phyloP scores from a whole-genome alignment of 495 filamentous ascomycete species.

The Talaromyces wortmannii region DNA sequence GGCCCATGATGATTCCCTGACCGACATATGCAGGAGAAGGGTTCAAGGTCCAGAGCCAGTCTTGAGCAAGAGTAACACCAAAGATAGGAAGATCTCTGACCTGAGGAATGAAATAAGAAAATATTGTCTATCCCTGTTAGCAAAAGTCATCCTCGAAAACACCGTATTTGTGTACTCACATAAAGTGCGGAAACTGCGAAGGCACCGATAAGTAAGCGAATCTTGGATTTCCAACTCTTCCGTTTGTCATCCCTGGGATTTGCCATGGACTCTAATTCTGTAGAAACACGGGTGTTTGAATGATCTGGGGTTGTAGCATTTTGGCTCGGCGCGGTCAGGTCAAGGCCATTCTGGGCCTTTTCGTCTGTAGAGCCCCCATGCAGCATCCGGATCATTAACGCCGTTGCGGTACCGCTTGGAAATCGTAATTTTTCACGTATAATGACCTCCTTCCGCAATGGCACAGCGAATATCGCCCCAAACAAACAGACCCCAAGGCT shows the following conservation, averaged over 20 bases:
- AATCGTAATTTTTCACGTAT: slow-evolving; percentile 89
- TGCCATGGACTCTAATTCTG: slow-evolving; percentile 2
- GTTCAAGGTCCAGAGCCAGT: slow-evolving; percentile 95
- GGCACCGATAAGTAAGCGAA: slow-evolving; percentile 51
- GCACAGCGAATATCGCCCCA: slow-evolving; percentile 93
- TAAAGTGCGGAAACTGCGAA: slow-evolving; percentile 51
- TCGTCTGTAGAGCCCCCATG: slow-evolving; percentile 48
- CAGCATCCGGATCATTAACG: slow-evolving; percentile 82
- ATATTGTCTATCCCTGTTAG: slow-evolving; percentile 56
- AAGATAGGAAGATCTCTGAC: slow-evolving; percentile 81
- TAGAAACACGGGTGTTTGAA: background rate
- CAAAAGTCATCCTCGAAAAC: background rate
- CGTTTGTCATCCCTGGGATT: slow-evolving; percentile 24
- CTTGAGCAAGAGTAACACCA: slow-evolving; percentile 61
- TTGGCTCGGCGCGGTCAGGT: background rate
- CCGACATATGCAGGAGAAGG: slow-evolving; percentile 92
- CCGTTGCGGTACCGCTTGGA: slow-evolving; percentile 90
- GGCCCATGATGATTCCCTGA: slow-evolving; percentile 72
- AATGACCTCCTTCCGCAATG: slow-evolving; percentile 79
- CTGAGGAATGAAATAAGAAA: slow-evolving; percentile 85
- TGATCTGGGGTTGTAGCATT: background rate
- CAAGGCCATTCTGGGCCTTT: slow-evolving; percentile 15
- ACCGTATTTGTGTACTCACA: slow-evolving; percentile 17
- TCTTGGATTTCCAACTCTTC: slow-evolving; percentile 56
- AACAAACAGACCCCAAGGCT: slow-evolving; percentile 88